Percentiles rank a stretch among this genome's conserved stretches.
Conservation (phyloP, 164 flowering plant genomes). For the Nymphaea thermarum region DNA sequence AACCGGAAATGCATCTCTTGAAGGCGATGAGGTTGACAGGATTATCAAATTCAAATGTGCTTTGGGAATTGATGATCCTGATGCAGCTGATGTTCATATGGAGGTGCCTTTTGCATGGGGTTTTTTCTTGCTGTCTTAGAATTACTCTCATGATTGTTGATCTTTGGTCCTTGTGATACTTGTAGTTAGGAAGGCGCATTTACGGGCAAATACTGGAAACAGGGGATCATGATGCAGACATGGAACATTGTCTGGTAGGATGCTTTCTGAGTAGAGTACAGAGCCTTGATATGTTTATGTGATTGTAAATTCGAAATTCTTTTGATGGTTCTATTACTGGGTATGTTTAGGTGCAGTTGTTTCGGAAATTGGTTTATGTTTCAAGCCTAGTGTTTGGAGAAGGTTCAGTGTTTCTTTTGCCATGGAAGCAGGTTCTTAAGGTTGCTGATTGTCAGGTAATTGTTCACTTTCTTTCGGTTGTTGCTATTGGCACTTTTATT, state of each 20-base stretch:
- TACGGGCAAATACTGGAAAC: constrained; percentile 93
- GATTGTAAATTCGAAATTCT: background rate
- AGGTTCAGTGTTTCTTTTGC: constrained; percentile 88
- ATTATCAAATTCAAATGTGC: constrained; percentile 67
- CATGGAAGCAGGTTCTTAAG: constrained; percentile 97
- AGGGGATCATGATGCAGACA: constrained; percentile 76
- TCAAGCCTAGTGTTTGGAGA: constrained; percentile 94
- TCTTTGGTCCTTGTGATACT: background rate
- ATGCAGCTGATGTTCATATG: constrained; percentile 93
- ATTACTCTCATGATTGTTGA: background rate
- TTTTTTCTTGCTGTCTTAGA: background rate
- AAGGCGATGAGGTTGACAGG: constrained; percentile 79
- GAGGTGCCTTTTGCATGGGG: constrained; percentile 42
- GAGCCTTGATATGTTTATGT: background rate
- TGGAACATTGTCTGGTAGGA: constrained; percentile 83
- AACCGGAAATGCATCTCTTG: constrained; percentile 57
- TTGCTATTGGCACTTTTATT: no score
- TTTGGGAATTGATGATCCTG: constrained; percentile 96
- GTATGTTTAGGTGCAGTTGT: constrained; percentile 85
- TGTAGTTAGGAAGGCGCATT: constrained; percentile 78
- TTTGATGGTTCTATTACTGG: constrained; percentile 30
- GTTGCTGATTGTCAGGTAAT: constrained; percentile 89
- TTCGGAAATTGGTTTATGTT: constrained; percentile 94
- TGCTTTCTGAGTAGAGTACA: constrained; percentile 3
- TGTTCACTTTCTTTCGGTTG: background rate